A percentile compares a stretch with the other conserved stretches of the same genome.
These are phyloP conservation scores for Xylaria palmicola DNA, from an alignment of 495 filamentous ascomycete species.

Conservation along the genomic window DNA sequence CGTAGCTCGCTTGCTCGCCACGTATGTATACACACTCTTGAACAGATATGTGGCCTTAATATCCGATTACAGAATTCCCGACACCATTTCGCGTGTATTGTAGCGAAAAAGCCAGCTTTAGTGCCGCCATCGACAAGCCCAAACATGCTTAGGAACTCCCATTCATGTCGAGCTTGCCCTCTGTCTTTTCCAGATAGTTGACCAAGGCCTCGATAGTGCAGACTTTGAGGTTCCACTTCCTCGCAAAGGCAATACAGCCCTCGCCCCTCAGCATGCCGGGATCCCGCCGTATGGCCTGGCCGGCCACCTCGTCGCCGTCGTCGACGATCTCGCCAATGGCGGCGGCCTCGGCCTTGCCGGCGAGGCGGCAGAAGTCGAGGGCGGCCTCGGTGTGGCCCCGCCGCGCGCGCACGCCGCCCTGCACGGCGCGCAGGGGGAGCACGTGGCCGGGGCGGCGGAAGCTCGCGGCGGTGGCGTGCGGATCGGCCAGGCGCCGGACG, in stretches of 20 bases:
- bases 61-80: too few species aligned
- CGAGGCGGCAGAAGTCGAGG: conserved; percentile 78
- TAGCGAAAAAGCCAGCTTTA: too few species aligned
- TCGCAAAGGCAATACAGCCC: conserved; percentile 84
- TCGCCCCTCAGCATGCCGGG: conserved; percentile 92
- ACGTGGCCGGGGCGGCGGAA: conserved; percentile 90
- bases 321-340: conserved; percentile 89
- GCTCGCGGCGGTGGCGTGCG: conserved; percentile 49
- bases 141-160: conserved; percentile 24
- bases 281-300: conserved; percentile 54
- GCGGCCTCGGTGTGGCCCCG: conserved; percentile 91
- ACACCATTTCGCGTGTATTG: too few species aligned
- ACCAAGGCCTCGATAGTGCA: conserved; percentile 95
- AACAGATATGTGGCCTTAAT: too few species aligned
- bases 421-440: conserved; percentile 75
- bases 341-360: conserved; percentile 69
- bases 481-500: conserved; percentile 74
- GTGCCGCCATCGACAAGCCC: too few species aligned
- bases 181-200: conserved; percentile 68
- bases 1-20: too few species aligned
- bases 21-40: too few species aligned
- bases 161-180: conserved; percentile 49
- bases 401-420: conserved; percentile 77
- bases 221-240: conserved; percentile 84
- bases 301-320: conserved; percentile 63